phyloP scores from a whole-genome alignment of 2,329 filamentous ascomycete genomes.

The Emmonsiellopsis sp. region DNA sequence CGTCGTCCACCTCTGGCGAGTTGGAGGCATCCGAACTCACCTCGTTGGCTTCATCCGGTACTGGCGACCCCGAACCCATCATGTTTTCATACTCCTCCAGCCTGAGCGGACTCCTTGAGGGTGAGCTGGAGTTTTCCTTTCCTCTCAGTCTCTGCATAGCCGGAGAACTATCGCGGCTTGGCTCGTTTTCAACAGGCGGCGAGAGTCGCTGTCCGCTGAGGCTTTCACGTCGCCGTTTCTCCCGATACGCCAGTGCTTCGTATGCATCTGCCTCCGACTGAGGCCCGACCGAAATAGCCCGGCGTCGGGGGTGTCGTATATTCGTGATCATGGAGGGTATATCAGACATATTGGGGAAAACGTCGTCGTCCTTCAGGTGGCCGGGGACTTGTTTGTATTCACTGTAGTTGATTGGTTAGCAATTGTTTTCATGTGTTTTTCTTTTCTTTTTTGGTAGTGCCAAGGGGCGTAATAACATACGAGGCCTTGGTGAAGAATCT shows the following conservation, averaged over 20 bases:
- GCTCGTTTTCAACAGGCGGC: constrained; percentile 16
- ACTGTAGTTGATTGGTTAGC: constrained; percentile 36
- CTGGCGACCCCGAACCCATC: constrained; percentile 58
- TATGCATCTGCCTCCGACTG: constrained; percentile 95
- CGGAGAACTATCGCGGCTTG: not conserved
- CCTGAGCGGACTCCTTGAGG: constrained; percentile 36
- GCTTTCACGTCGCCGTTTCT: constrained; percentile 56
- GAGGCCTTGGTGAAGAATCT: constrained; percentile 87
- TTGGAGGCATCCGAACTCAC: constrained; percentile 15
- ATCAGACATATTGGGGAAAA: constrained; percentile 82
- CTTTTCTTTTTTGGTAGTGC: not conserved
- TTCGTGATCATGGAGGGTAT: constrained; percentile 72
- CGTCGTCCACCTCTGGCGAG: constrained; percentile 40
- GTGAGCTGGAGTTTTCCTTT: constrained; percentile 22
- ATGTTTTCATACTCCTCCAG: constrained; percentile 60
- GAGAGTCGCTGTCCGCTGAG: constrained; percentile 8
- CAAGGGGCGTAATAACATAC: constrained; percentile 27
- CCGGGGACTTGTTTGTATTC: constrained; percentile 70
- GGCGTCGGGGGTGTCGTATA: constrained; percentile 66
- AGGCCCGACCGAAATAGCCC: constrained; percentile 81
- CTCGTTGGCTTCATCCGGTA: constrained; percentile 16
- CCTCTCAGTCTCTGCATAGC: not conserved
- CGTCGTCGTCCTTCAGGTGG: constrained; percentile 68
- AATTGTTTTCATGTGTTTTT: constrained; percentile 8
- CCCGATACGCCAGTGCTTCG: constrained; percentile 85